Evolutionary conservation across 148 eudicot species (phyloP).

Genomic region (Vaccinium vitisidaea): DNA sequence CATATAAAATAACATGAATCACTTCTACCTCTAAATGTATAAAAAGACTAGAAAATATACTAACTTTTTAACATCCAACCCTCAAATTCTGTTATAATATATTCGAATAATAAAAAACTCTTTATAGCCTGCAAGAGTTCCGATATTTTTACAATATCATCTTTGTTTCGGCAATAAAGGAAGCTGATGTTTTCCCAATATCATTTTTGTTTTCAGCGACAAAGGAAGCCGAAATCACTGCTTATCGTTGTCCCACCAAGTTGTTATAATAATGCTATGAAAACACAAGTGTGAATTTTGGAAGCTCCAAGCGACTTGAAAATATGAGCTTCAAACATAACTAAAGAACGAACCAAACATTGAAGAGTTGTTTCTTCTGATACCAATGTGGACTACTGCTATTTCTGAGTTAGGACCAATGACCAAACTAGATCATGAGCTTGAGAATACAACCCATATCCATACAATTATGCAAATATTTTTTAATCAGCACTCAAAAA

Average conservation of each 20-base stretch:
- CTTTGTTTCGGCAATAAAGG: neutral
- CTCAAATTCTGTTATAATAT: no score
- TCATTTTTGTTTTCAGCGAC: no score
- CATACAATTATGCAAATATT: neutral
- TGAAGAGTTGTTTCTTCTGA: neutral
- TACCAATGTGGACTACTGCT: neutral
- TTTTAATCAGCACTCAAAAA: neutral
- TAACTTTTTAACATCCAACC: neutral
- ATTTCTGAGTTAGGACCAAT: neutral
- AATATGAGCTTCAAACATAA: no score
- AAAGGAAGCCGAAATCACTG: neutral
- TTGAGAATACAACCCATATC: neutral
- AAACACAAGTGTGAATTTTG: neutral
- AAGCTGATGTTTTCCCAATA: no score
- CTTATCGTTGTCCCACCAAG: neutral
- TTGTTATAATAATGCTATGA: neutral
- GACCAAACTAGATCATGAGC: neutral
- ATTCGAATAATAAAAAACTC: neutral
- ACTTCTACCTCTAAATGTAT: neutral
- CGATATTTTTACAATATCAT: neutral
- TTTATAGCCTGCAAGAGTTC: neutral
- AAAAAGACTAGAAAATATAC: neutral
- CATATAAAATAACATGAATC: neutral
- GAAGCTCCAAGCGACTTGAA: no score
- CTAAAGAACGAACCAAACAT: neutral